phyloP scores from a whole-genome alignment of 2,329 filamentous ascomycete genomes.

The Aspergillus sp. region DNA sequence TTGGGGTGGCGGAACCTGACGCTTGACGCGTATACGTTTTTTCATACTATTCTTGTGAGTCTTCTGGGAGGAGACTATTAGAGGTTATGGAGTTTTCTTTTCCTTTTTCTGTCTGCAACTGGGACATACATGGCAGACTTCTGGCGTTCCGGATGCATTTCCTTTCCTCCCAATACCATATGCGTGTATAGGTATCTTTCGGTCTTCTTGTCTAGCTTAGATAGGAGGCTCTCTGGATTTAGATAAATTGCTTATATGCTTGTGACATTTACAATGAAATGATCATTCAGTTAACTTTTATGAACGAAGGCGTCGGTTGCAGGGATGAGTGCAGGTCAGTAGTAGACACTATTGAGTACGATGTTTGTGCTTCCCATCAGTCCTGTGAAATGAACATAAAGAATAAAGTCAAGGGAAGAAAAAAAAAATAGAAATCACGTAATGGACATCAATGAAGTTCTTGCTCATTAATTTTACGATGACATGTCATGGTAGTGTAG shows the following conservation, averaged over 20 bases:
- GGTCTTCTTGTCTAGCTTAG: neutral
- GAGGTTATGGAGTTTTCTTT: conserved; percentile 14
- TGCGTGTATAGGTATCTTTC: neutral
- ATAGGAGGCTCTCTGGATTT: neutral
- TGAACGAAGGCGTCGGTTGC: no score
- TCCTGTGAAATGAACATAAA: no score
- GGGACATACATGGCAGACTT: conserved; percentile 11
- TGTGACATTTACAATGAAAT: no score
- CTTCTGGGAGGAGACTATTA: conserved; percentile 8
- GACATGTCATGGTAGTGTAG: no score
- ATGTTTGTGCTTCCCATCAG: no score
- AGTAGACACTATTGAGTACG: no score
- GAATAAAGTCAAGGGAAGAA: no score
- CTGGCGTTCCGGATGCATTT: conserved; percentile 18
- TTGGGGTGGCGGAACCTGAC: neutral
- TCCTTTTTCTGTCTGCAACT: conserved; percentile 10
- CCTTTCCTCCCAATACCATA: neutral
- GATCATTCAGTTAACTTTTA: no score
- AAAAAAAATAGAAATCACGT: no score
- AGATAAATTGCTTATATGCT: neutral
- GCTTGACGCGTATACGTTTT: conserved; percentile 8
- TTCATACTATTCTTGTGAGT: conserved; percentile 7
- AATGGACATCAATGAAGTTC: no score
- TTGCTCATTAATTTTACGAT: no score
- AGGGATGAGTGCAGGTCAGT: no score